A percentile compares a stretch with the other conserved stretches of the same genome.
phyloP scores from a whole-genome alignment of 352 stramenopile genomes.

The Globisporangium ultimum region DNA sequence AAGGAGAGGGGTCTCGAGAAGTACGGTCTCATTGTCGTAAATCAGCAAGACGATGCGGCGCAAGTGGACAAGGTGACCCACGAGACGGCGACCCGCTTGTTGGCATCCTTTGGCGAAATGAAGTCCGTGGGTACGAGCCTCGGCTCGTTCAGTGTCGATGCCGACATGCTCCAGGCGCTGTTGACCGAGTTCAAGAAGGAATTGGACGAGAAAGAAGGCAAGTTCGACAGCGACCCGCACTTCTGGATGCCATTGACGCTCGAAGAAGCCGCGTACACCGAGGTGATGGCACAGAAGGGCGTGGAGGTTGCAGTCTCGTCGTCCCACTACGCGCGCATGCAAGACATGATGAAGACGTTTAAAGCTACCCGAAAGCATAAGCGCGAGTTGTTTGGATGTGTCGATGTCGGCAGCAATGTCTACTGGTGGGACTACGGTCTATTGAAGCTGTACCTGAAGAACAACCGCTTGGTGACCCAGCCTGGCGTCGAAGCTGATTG shows the following conservation, averaged over 20 bases:
- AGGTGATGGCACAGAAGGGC: slow-evolving; percentile 95
- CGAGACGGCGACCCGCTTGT: slow-evolving; percentile 92
- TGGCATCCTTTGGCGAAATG: slow-evolving; percentile 92
- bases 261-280: slow-evolving; percentile 86
- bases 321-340: slow-evolving; percentile 92
- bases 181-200: slow-evolving; percentile 92
- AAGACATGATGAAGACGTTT: slow-evolving; percentile 88
- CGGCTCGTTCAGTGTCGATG: slow-evolving; percentile 95
- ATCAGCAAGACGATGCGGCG: slow-evolving; percentile 87
- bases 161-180: slow-evolving; percentile 90
- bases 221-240: slow-evolving; percentile 97
- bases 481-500: slow-evolving; percentile 77
- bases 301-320: slow-evolving; percentile 62
- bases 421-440: slow-evolving; percentile 99
- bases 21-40: slow-evolving; percentile 97
- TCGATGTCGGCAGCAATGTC: slow-evolving; percentile 95
- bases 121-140: slow-evolving; percentile 94
- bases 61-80: slow-evolving; percentile 98
- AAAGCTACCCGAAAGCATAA: slow-evolving; percentile 50
- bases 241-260: slow-evolving; percentile 99
- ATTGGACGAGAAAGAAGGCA: slow-evolving; percentile 88
- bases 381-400: slow-evolving; percentile 94
- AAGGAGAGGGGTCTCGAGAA: slow-evolving; percentile 95
- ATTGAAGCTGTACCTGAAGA: slow-evolving; percentile 97
- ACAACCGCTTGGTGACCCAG: slow-evolving; percentile 94